These are phyloP conservation scores for Babesia caballi DNA, from an alignment of 169 alveolate genomes.

Conservation along the genomic window DNA sequence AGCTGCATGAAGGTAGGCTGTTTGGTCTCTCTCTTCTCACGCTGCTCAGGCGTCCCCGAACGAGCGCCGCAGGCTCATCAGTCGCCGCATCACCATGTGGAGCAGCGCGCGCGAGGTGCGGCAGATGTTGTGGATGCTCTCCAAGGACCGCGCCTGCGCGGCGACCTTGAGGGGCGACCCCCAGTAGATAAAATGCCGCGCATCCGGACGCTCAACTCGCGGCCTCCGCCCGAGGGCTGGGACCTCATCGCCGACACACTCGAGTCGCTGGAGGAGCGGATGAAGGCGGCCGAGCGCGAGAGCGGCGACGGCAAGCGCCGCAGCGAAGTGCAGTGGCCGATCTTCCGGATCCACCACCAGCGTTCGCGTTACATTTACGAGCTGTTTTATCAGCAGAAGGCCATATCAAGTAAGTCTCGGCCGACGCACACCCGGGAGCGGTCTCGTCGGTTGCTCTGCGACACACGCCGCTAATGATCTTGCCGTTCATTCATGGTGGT, in stretches of 20 bases:
- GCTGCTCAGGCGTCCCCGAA: not conserved
- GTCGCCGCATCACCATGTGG: not conserved
- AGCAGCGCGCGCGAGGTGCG: constrained; percentile 13
- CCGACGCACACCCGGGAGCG: not conserved
- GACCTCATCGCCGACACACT: constrained; percentile 89
- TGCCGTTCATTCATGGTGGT: too few species aligned
- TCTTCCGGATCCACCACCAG: constrained; percentile 93
- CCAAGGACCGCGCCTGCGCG: not conserved
- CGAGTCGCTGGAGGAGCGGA: constrained; percentile 87
- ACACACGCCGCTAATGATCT: too few species aligned
- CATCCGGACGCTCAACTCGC: constrained; percentile 75
- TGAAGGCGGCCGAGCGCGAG: constrained; percentile 94
- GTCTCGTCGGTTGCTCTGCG: too few species aligned
- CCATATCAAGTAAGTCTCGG: constrained; percentile 83
- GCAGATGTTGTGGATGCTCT: constrained; percentile 1
- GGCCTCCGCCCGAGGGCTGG: constrained; percentile 93
- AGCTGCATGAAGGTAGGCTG: constrained; percentile 13
- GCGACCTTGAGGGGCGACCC: not conserved
- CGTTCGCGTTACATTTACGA: constrained; percentile 93
- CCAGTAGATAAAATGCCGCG: constrained; percentile 52
- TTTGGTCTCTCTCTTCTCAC: too few species aligned
- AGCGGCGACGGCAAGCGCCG: constrained; percentile 93
- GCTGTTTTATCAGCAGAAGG: constrained; percentile 88
- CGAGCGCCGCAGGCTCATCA: not conserved
- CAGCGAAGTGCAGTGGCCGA: constrained; percentile 95